Base-by-base conservation (phyloP, 495 filamentous ascomycete species). In the Pseudotulostoma volvatum region DNA sequence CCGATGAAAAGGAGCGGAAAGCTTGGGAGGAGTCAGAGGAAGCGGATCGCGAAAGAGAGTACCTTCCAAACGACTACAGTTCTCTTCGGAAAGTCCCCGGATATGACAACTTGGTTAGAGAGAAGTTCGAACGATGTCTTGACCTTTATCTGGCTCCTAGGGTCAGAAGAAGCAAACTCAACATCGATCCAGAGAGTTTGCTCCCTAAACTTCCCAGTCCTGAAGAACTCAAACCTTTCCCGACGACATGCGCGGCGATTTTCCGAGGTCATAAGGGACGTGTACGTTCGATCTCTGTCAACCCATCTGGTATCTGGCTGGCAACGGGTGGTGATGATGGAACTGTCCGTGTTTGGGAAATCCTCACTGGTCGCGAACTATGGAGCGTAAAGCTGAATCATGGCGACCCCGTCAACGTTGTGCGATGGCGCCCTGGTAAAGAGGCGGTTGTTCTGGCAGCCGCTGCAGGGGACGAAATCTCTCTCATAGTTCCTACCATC, bases 301-400 rank as follows among this genome's bases (percentile, higher is more conserved):
- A 88, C 55, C 82, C 84, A 2, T 68, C 68, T 14, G 84, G 84
- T 16, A 60, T 72, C 28, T 86, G 74, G 73, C 53, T 93, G 18
- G 90, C 92, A 3, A 92, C 79, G 43, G 90, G 87, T 45, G 92
- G 92, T 13, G 88, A 96, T 46, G 90, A 97, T 50, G 92, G 88
- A 11, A 88, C 79, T 4, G 83, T 93, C 9, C 71, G 88, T 32
- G 71, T 96, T 13, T 97, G 88, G 88, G 84, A 92, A 43, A 66
- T 94, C 34, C 48, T 79, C 31, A 90, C 81, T 3, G 92, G 90
- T 31, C 77, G 84, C 38, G 83, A 95, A 54, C 54, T 90, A 31
- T 95, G 86, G 87, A 79, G 71, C 38, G 73, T 75, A 18, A 84
- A 77, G 57, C 53, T 94, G 34, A 79, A 76, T 42, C 75, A 76